Evolutionary conservation across 345 rosid species (phyloP).

Genomic region (Erucastrum elatum): DNA sequence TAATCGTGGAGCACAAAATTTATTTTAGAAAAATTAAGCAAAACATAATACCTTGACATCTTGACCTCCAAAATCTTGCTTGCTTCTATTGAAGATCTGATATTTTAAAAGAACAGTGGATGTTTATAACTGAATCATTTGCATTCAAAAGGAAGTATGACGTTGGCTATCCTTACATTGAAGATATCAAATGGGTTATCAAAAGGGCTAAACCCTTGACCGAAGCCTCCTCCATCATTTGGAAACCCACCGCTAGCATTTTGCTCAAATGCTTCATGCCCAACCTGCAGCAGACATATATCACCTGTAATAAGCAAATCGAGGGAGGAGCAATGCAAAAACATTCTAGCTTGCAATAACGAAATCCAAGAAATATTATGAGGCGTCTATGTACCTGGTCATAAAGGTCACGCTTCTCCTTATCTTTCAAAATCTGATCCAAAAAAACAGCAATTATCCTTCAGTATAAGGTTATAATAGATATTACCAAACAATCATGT

Average conservation of each 20-base stretch:
- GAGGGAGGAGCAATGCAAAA: not conserved
- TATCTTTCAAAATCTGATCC: constrained; percentile 83
- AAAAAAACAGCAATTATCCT: not conserved
- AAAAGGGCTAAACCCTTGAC: constrained; percentile 72
- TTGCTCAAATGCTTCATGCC: constrained; percentile 92
- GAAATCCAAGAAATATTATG: not conserved
- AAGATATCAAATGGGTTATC: constrained; percentile 68
- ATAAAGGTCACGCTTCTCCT: constrained; percentile 78
- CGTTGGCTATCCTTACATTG: constrained; percentile 41
- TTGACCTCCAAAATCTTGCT: constrained; percentile 72
- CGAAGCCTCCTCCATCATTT: constrained; percentile 50
- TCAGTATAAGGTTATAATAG: not conserved
- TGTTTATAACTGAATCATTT: not conserved
- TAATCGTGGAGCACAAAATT: constrained; percentile 21
- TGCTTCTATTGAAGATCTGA: constrained; percentile 43
- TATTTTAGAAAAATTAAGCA: not conserved
- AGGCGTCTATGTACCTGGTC: constrained; percentile 73
- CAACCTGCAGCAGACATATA: constrained; percentile 59
- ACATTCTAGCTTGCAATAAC: not conserved
- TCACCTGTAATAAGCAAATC: constrained; percentile 5
- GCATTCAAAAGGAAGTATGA: not conserved
- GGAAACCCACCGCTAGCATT: constrained; percentile 58
- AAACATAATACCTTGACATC: constrained; percentile 73
- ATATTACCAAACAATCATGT: not conserved
- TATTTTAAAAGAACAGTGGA: not conserved